Percentiles rank a stretch among this genome's conserved stretches.
These are phyloP conservation scores for Vigna unguiculata DNA, from an alignment of 306 rosid genomes.

Conservation along the genomic window DNA sequence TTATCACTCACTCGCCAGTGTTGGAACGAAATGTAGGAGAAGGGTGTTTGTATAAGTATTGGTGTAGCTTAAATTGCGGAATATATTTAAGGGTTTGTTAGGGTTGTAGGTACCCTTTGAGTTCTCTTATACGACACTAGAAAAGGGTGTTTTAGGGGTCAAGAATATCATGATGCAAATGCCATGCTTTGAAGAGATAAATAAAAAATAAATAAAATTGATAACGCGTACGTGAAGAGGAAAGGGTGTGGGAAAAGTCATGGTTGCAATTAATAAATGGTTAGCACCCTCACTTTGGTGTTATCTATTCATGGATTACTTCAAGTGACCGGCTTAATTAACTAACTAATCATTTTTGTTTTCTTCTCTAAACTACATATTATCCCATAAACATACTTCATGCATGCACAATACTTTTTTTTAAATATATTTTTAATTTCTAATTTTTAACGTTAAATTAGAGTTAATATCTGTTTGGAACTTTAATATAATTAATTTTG, in stretches of 20 bases:
- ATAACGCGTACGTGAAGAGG: not conserved
- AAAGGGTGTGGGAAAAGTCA: conserved; percentile 19
- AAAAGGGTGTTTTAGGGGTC: conserved; percentile 47
- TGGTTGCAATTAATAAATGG: not conserved
- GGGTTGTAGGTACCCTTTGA: conserved; percentile 1
- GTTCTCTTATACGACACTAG: conserved; percentile 27
- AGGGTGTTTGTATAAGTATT: not conserved
- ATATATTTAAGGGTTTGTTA: conserved; percentile 10
- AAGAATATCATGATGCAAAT: conserved; percentile 6
- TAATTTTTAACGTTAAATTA: too few relatives aligned
- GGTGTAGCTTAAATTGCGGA: conserved; percentile 10
- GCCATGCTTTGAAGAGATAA: not conserved
- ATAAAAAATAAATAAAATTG: too few relatives aligned
- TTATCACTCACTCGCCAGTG: not conserved
- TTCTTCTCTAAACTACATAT: not conserved
- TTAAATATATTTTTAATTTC: too few relatives aligned
- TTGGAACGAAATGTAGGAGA: too few relatives aligned
- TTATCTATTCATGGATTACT: conserved; percentile 39
- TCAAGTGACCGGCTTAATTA: conserved; percentile 41
- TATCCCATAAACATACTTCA: not conserved
- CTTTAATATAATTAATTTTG: too few relatives aligned
- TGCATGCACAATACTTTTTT: too few relatives aligned
- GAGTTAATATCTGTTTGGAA: too few relatives aligned
- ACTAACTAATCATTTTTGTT: not conserved
- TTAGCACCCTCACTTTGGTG: conserved; percentile 20